A percentile compares a stretch with the other conserved stretches of the same genome.
Evolutionary conservation across 495 filamentous ascomycete genomes (phyloP).

Genomic region (Podospora sp.): DNA sequence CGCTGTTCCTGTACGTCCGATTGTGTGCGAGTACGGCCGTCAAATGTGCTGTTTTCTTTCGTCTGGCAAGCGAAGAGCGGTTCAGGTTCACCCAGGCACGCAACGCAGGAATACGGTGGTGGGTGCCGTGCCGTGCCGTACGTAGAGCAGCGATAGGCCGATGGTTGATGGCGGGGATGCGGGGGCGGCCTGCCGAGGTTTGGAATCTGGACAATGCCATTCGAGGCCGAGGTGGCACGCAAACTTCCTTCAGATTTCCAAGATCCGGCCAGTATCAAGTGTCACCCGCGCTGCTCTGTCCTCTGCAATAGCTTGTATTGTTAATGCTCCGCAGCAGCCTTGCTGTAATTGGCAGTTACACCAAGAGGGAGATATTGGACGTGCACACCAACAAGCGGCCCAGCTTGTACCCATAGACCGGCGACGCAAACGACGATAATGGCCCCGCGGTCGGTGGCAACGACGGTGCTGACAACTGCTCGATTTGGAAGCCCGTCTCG

Average conservation of each 20-base stretch:
- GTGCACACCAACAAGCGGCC: neutral
- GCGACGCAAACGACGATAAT: slow-evolving; percentile 8
- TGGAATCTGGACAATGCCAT: neutral
- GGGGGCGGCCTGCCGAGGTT: neutral
- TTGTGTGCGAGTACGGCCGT: slow-evolving; percentile 7
- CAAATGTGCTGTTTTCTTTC: neutral
- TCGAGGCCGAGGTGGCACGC: slow-evolving; percentile 3
- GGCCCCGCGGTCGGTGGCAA: slow-evolving; percentile 8
- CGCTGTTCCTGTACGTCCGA: slow-evolving; percentile 10
- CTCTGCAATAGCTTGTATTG: slow-evolving; percentile 11
- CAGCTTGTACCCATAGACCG: neutral
- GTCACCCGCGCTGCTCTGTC: neutral
- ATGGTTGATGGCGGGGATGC: neutral
- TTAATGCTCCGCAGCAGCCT: slow-evolving; percentile 18
- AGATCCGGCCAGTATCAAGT: neutral
- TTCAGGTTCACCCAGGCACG: neutral
- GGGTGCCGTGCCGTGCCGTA: neutral
- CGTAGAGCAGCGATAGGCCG: neutral
- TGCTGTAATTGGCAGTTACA: slow-evolving; percentile 20
- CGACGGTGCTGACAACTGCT: slow-evolving; percentile 10
- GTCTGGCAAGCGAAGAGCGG: neutral
- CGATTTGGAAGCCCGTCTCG: slow-evolving; percentile 11
- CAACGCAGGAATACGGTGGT: neutral
- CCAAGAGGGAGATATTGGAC: neutral
- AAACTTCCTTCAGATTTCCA: neutral